Conservation (phyloP, 169 alveolate species). For the Toxoplasma gondii region DNA sequence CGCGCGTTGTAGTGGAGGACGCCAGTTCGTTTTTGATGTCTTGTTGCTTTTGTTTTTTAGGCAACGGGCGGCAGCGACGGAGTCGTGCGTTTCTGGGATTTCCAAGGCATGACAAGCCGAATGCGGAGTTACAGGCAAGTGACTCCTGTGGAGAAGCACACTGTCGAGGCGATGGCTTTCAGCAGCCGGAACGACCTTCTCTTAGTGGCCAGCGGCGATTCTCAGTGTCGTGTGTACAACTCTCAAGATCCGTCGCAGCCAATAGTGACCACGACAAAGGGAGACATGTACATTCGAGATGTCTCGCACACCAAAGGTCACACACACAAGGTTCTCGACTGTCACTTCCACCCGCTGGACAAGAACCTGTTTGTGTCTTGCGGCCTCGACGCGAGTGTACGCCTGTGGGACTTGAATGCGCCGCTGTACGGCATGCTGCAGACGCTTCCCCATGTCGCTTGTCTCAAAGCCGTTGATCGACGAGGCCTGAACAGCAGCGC, state of each 20-base stretch:
- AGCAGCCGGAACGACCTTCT: not conserved
- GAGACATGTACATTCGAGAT: slow-evolving; percentile 70
- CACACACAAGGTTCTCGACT: slow-evolving; percentile 62
- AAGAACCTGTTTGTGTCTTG: slow-evolving; percentile 19
- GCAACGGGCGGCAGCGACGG: slow-evolving; percentile 51
- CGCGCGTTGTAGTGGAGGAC: too few species aligned
- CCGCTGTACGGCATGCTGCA: slow-evolving; percentile 53
- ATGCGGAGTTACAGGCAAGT: slow-evolving; percentile 4
- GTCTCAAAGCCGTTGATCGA: slow-evolving; percentile 64
- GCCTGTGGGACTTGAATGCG: slow-evolving; percentile 68
- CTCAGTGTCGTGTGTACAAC: slow-evolving; percentile 26
- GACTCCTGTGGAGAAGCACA: not conserved
- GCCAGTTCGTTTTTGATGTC: not conserved
- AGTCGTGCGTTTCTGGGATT: slow-evolving; percentile 44
- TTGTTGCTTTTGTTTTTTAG: not conserved
- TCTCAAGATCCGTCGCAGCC: slow-evolving; percentile 19
- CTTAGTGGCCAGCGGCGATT: slow-evolving; percentile 41
- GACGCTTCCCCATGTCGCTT: slow-evolving; percentile 46
- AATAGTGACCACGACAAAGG: slow-evolving; percentile 43
- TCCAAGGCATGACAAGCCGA: not conserved
- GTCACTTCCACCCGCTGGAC: slow-evolving; percentile 54
- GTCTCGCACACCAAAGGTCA: slow-evolving; percentile 66
- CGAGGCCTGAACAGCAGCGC: slow-evolving; percentile 59
- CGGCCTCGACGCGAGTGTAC: slow-evolving; percentile 60
- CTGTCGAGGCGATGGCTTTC: not conserved